Evolutionary conservation across 1,284 basidiomycete genomes (phyloP).

Genomic region (Leccinum insolens): DNA sequence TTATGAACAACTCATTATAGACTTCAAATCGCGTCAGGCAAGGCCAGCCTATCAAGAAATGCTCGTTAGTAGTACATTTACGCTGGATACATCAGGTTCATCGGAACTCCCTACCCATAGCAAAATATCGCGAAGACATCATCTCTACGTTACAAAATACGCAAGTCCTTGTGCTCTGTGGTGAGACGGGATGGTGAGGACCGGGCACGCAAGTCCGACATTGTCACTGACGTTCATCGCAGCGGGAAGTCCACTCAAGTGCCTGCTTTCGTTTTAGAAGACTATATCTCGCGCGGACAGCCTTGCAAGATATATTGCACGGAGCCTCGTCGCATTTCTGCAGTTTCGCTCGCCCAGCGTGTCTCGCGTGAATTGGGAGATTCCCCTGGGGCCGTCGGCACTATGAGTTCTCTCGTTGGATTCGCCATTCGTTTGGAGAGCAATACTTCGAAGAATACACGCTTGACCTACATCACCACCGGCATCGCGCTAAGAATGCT

Average conservation of each 20-base stretch:
- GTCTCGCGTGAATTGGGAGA: conserved; percentile 96
- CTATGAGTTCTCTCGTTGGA: conserved; percentile 82
- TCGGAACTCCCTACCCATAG: conserved; percentile 86
- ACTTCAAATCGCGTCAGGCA: conserved; percentile 63
- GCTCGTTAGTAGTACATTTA: conserved; percentile 59
- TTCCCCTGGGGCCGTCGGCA: conserved; percentile 79
- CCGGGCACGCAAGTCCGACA: not conserved
- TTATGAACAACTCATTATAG: conserved; percentile 56
- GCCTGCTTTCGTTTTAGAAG: conserved; percentile 93
- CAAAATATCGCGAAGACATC: conserved; percentile 80
- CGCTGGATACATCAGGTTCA: conserved; percentile 48
- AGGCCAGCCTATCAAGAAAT: conserved; percentile 82
- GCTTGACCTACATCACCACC: conserved; percentile 87
- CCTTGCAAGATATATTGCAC: conserved; percentile 95
- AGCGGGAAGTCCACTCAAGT: conserved; percentile 99
- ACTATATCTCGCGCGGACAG: conserved; percentile 81
- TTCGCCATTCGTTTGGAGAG: conserved; percentile 96
- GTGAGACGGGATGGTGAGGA: conserved; percentile 92
- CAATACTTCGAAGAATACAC: conserved; percentile 80
- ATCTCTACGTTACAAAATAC: conserved; percentile 73
- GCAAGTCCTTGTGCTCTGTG: conserved; percentile 92
- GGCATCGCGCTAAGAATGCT: conserved; percentile 98
- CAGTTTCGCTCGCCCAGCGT: conserved; percentile 95
- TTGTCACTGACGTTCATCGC: conserved; percentile 18
- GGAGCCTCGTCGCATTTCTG: conserved; percentile 95